A percentile compares a stretch with the other conserved stretches of the same genome.
Conservation (phyloP, 1,284 basidiomycete species). For the Tetrapyrgos nigripes region DNA sequence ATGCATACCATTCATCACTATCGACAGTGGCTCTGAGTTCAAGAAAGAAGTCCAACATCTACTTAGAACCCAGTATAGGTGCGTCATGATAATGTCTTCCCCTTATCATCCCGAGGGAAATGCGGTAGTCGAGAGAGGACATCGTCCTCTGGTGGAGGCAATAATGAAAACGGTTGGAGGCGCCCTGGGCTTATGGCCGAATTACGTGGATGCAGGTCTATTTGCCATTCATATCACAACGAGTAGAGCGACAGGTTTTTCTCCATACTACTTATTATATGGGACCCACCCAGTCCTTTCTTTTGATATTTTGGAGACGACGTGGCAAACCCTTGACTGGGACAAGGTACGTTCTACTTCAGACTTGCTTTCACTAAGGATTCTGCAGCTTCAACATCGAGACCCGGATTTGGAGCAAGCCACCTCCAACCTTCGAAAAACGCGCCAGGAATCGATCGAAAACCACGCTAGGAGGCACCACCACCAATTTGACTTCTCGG, state of each 20-base stretch:
- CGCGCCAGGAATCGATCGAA: neutral
- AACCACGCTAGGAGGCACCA: neutral
- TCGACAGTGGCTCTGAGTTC: constrained; percentile 38
- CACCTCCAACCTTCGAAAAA: neutral
- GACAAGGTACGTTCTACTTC: constrained; percentile 8
- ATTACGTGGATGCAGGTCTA: constrained; percentile 14
- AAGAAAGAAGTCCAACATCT: constrained; percentile 28
- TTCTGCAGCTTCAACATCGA: constrained; percentile 13
- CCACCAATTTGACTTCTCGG: neutral
- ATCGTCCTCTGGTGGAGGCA: constrained; percentile 29
- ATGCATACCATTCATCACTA: constrained; percentile 28
- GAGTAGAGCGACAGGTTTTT: constrained; percentile 19
- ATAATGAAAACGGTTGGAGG: constrained; percentile 31
- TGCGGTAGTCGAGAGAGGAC: constrained; percentile 32
- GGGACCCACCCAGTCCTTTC: constrained; percentile 23
- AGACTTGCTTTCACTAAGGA: constrained; percentile 18
- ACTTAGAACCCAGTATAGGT: constrained; percentile 24
- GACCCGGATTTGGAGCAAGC: neutral
- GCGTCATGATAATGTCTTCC: constrained; percentile 30
- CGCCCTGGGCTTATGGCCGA: constrained; percentile 19
- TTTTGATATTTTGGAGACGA: constrained; percentile 23
- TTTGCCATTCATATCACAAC: constrained; percentile 25
- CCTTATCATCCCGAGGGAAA: constrained; percentile 41
- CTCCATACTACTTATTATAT: constrained; percentile 19
- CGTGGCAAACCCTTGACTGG: constrained; percentile 23